phyloP scores from a whole-genome alignment of 768 basidiomycete species.

The Suillus subaureus region DNA sequence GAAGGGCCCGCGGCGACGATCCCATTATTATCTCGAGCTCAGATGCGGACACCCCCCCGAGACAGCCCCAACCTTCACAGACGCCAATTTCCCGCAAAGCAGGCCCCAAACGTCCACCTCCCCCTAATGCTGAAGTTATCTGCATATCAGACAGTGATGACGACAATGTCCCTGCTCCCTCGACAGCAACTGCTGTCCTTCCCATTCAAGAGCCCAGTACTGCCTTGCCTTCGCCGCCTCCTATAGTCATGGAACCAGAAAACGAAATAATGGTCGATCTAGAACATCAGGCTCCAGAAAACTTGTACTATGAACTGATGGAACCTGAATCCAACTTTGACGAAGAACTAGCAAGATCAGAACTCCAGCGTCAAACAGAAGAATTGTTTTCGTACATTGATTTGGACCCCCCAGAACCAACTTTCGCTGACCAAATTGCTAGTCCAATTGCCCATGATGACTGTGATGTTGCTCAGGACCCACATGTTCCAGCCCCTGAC shows the following conservation, averaged over 20 bases:
- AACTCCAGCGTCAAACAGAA: slow-evolving; percentile 4
- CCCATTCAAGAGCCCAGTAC: neutral
- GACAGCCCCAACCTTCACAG: slow-evolving; percentile 7
- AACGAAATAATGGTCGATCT: neutral
- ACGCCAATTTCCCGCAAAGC: neutral
- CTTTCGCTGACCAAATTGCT: neutral
- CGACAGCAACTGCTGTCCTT: neutral
- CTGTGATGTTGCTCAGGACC: neutral
- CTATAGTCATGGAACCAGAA: neutral
- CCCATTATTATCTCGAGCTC: slow-evolving; percentile 28
- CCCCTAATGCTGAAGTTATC: slow-evolving; percentile 28
- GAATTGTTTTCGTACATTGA: neutral
- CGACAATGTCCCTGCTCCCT: neutral
- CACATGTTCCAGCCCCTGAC: neutral
- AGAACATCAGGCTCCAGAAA: neutral
- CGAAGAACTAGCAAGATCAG: neutral
- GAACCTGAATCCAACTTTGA: neutral
- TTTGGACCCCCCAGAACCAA: neutral
- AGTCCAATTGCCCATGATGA: neutral
- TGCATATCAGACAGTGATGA: slow-evolving; percentile 31
- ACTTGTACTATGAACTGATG: neutral
- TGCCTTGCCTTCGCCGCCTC: neutral
- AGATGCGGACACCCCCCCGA: slow-evolving; percentile 21
- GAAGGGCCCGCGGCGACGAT: slow-evolving; percentile 8
- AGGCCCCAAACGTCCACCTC: slow-evolving; percentile 10